A percentile compares a stretch with the other conserved stretches of the same genome.
phyloP scores from a whole-genome alignment of 371 early-diverging fungal species.

The Mortierella sp. region DNA sequence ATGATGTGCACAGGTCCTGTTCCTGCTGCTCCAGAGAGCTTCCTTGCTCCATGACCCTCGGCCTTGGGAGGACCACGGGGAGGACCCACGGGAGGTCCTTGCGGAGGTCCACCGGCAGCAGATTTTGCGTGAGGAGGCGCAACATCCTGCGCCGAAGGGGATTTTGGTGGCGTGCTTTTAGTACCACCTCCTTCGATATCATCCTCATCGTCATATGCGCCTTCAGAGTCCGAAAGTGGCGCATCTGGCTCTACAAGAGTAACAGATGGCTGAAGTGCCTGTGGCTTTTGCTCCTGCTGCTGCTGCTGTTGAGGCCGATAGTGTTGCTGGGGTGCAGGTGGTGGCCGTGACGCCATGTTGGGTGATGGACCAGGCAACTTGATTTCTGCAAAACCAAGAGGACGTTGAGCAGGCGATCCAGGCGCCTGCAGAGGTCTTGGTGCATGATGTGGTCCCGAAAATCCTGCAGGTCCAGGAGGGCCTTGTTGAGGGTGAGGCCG shows the following conservation, averaged over 20 bases:
- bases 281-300: not conserved
- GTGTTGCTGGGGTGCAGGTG: slow-evolving; percentile 8
- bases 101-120: slow-evolving; percentile 18
- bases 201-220: slow-evolving; percentile 30
- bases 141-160: slow-evolving; percentile 4
- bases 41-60: slow-evolving; percentile 7
- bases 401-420: slow-evolving; percentile 37
- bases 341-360: slow-evolving; percentile 3
- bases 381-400: slow-evolving; percentile 26
- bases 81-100: slow-evolving; percentile 48
- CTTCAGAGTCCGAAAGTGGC: slow-evolving; percentile 32
- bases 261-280: slow-evolving; percentile 1
- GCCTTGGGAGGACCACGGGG: slow-evolving; percentile 47
- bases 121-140: slow-evolving; percentile 7
- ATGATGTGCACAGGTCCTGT: slow-evolving; percentile 35
- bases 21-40: slow-evolving; percentile 27
- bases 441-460: slow-evolving; percentile 4
- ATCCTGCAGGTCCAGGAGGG: slow-evolving; percentile 19
- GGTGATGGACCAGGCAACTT: slow-evolving; percentile 25
- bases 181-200: slow-evolving; percentile 43
- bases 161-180: not conserved
- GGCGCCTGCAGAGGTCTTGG: slow-evolving; percentile 27
- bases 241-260: slow-evolving; percentile 42
- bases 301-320: slow-evolving; percentile 14
- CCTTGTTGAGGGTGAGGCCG: slow-evolving; percentile 23